phyloP scores from a whole-genome alignment of 495 filamentous ascomycete genomes.

The Bombardia bombarda region DNA sequence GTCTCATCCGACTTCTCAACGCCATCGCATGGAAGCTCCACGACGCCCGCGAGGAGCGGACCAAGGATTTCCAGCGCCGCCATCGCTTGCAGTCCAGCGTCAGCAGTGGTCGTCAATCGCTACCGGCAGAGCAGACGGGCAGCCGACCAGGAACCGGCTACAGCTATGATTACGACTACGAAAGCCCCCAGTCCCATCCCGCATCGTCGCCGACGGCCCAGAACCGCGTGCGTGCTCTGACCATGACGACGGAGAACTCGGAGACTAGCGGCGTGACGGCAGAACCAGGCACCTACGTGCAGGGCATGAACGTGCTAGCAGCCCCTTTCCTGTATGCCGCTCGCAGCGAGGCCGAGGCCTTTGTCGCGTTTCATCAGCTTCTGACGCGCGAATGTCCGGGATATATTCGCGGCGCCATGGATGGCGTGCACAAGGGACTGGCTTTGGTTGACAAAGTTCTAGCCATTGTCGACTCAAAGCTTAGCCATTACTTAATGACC shows the following conservation, averaged over 20 bases:
- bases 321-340: slow-evolving; percentile 95
- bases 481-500: slow-evolving; percentile 70
- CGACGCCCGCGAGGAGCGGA: slow-evolving; percentile 54
- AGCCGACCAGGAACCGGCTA: slow-evolving; percentile 23
- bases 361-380: slow-evolving; percentile 81
- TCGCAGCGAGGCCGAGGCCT: slow-evolving; percentile 89
- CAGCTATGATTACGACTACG: too few species aligned
- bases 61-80: slow-evolving; percentile 11
- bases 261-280: slow-evolving; percentile 34
- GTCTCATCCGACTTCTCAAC: slow-evolving; percentile 91
- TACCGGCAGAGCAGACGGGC: slow-evolving; percentile 18
- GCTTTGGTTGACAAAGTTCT: slow-evolving; percentile 85
- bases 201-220: slow-evolving; percentile 41
- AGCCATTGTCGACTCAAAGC: slow-evolving; percentile 80
- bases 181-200: slow-evolving; percentile 29
- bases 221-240: slow-evolving; percentile 41
- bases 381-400: slow-evolving; percentile 85
- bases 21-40: slow-evolving; percentile 89
- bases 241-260: slow-evolving; percentile 51
- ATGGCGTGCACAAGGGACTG: slow-evolving; percentile 88
- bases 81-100: too few species aligned
- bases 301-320: slow-evolving; percentile 99
- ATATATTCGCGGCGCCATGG: slow-evolving; percentile 94
- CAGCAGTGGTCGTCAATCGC: slow-evolving; percentile 25
- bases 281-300: slow-evolving; percentile 81